Evolutionary conservation across 2,329 filamentous ascomycete species (phyloP), one percentile per base, ranked within the genome.

Genomic region (Macrophomina phaseolina): DNA sequence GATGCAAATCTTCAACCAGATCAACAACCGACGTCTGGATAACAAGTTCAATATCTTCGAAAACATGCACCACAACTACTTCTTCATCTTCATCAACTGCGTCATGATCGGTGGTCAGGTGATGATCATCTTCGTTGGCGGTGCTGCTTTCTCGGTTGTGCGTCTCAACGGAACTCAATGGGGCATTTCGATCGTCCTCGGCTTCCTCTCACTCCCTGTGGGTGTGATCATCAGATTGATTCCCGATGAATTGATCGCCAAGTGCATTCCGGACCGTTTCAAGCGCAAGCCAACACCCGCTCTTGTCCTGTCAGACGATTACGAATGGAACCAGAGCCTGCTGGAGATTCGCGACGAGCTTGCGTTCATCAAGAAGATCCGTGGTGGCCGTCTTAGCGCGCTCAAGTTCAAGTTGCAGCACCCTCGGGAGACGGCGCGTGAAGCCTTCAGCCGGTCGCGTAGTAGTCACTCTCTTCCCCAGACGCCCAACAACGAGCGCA

Each of bases 1-100:
- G 94, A 97, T 98, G 94, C 94, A 98, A 74, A 96, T 98, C 73
- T 98, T 98, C 83, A 98, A 98, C 80, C 91, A 97, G 76, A 92
- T 96, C 86, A 98, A 98, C 83, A 97, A 97, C 81, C 92, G 94
- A 67, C 92, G 94, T 12, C 85, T 98, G 65, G 94, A 98, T 78
- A 98, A 98, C 80, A 87, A 89, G 65, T 94, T 97, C 84, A 98
- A 98, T 80, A 93, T 98, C 69, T 94, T 98, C 68, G 94, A 97
- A 76, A 93, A 93, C 65, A 86, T 98, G 67, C 85, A 85, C 32
- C 87, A 87, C 76, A 98, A 98, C 78, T 91, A 86, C 81, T 97
- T 96, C 84, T 98, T 98, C 82, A 86, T 96, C 45, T 86, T 81
- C 46, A 97, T 98, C 79, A 93, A 93, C 80, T 75, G 85, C 68